Evolutionary conservation across 1,139 yeast species (phyloP).

Genomic region (Hanseniaspora uvarum): DNA sequence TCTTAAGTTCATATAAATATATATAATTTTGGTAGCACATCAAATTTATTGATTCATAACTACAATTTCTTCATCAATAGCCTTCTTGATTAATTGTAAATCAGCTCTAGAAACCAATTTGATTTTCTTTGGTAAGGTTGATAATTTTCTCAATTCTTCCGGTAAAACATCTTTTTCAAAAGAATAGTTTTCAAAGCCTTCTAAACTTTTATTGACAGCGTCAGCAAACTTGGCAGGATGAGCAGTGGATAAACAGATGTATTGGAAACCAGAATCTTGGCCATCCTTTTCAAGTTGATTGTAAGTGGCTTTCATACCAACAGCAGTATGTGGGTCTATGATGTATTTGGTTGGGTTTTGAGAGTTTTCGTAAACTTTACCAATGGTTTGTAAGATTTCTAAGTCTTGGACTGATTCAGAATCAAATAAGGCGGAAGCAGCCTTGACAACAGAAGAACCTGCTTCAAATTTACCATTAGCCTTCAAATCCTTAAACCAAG

Average conservation of each 20-base stretch:
- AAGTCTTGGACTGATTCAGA: constrained; percentile 72
- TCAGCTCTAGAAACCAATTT: constrained; percentile 65
- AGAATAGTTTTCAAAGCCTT: constrained; percentile 56
- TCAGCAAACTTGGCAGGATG: constrained; percentile 98
- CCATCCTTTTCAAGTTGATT: constrained; percentile 46
- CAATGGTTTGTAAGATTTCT: constrained; percentile 70
- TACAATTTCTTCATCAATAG: constrained; percentile 58
- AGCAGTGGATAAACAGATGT: constrained; percentile 86
- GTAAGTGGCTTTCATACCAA: constrained; percentile 74
- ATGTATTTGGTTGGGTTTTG: constrained; percentile 60
- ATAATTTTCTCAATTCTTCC: constrained; percentile 65
- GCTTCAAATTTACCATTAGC: constrained; percentile 66
- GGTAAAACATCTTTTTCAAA: constrained; percentile 86
- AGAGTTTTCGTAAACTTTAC: constrained; percentile 44
- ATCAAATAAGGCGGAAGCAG: constrained; percentile 59
- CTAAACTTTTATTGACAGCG: constrained; percentile 77
- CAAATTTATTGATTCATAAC: constrained; percentile 35
- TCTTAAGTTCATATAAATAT: too few relatives aligned
- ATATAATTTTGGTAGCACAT: too few relatives aligned
- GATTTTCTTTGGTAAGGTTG: constrained; percentile 65
- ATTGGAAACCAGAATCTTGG: constrained; percentile 37
- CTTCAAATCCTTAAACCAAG: constrained; percentile 75
- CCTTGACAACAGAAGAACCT: constrained; percentile 50
- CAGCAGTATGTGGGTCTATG: constrained; percentile 93
- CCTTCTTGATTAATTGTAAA: constrained; percentile 58